Evolutionary conservation across 1,139 yeast species (phyloP), one percentile per base, ranked within the genome.

Genomic region (Spencermartinsiella ligniputridi): DNA sequence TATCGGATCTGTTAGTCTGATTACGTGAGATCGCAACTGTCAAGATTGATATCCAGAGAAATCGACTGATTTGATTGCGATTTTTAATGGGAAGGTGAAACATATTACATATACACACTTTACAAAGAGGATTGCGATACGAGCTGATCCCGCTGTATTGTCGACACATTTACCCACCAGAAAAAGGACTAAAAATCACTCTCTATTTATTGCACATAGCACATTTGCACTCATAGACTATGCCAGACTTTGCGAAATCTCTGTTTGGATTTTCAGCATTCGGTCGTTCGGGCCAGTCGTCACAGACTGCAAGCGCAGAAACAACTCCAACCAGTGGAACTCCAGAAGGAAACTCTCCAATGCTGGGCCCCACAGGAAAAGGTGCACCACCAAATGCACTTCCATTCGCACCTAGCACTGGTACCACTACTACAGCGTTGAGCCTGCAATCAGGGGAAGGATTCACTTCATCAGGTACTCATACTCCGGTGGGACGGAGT

Each of bases 221-320:
- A n/a, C n/a, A n/a, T n/a, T n/a, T n/a, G n/a, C 29, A 47, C 11
- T 22, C 11, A 22, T 8, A 34, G 44, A 27, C 5, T 25, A 58
- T 58, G 63, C 61, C 62, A 21, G 63, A 58, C 42, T 58, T 58
- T 46, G 58, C 63, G 11, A 57, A 54, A 48, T 57, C 61, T 19
- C 51, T 58, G 35, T 58, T 58, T 40, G 52, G 55, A n/a, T 55
- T 54, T 35, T 52, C 58, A 33, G 52, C 49, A 27, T 50, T 50
- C 41, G 32, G 40, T 30, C 42, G 35, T 38, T 36, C n/a, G 45
- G 41, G 11, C 24, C 35, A 30, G 35, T 38, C 20, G 33, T 42
- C 47, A 46, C 30, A 36, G 45, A 39, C 30, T 39, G 36, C 44
- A 44, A 11, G 43, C 41, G 27, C 38, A 6, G 38, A 19, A 11